Percentiles rank a stretch among this genome's conserved stretches.
phyloP scores from a whole-genome alignment of 306 rosid species.

The Ceratonia siliqua region DNA sequence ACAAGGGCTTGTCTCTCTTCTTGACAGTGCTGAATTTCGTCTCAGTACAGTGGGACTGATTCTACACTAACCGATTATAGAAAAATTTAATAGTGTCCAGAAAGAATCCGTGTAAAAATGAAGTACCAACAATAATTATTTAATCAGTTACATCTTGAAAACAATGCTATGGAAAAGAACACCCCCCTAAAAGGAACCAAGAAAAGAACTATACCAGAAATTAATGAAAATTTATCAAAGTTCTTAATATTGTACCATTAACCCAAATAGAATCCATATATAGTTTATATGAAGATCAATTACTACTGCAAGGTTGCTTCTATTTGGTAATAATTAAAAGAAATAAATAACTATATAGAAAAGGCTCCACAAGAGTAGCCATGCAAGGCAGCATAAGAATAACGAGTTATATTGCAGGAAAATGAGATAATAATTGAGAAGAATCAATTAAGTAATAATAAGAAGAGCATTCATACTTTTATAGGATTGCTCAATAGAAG shows the following conservation, averaged over 20 bases:
- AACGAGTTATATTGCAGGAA: neutral
- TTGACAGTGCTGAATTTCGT: constrained; percentile 62
- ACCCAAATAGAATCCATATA: constrained; percentile 9
- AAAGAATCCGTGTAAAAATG: constrained; percentile 10
- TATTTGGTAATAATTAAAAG: neutral
- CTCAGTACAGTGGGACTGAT: constrained; percentile 72
- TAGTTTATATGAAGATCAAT: neutral
- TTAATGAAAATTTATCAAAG: neutral
- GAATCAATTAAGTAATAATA: neutral
- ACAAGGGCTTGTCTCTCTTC: constrained; percentile 69
- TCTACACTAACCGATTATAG: constrained; percentile 44
- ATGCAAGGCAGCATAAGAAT: neutral
- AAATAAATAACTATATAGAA: neutral
- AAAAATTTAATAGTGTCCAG: constrained; percentile 12
- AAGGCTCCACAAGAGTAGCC: neutral
- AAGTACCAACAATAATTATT: constrained; percentile 5
- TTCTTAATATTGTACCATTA: constrained; percentile 10
- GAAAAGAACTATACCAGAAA: neutral
- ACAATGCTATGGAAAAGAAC: constrained; percentile 4
- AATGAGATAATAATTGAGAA: neutral
- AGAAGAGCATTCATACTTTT: neutral
- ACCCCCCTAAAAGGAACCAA: too few species aligned
- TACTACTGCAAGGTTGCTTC: neutral
- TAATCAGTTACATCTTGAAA: constrained; percentile 24
- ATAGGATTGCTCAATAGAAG: neutral